Base-by-base conservation (phyloP, 371 early-diverging fungal species). In the Syncephalastrum sp. region DNA sequence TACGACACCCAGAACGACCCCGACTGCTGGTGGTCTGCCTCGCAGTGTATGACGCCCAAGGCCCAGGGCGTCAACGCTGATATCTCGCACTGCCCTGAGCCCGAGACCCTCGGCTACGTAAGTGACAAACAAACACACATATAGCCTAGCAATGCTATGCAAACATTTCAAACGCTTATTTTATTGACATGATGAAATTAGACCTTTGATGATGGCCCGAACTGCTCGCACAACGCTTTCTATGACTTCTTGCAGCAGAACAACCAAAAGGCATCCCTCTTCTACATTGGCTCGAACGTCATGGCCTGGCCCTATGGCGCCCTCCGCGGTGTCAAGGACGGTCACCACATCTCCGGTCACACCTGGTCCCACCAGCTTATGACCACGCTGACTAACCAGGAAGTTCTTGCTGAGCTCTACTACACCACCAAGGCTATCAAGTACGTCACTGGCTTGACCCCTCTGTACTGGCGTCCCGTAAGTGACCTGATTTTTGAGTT, bases 331-430 rank as follows among this genome's bases (percentile, higher is more conserved):
- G 63, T 77, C 42, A 49, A 53, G 41, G 77, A 77, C 53, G 89
- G 81, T 17, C 82, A 82, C 56, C 74, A 72, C 16, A 69, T 83
- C 46, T 71, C 71, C 58, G 60, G 61, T 25, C 83, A 83, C 64
- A 81, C 83, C 27, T 83, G 83, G 83, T 76, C 81, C 46, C 88
- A 87, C 57, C 73, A 67, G 14, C 53, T 63, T 17, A 72, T 83
- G 63, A 82, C 85, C 23, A 72, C 81, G 10, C 61, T 80, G 54
- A 69, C 76, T 25, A 82, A 77, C 60, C 63, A 79, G 23, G 73
- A 82, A 60, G 69, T 87, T 7, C 67, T 84, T 33, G 79, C 84
- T 47, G 85, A 87, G 64, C 56, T 85, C 17, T 73, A 82, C 55
- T 77, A 68, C 50, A 74, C 77, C 16, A 68, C 68, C 54, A 77